Evolutionary conservation across 352 stramenopile species (phyloP).

Genomic region (Pythium phragmiticola): DNA sequence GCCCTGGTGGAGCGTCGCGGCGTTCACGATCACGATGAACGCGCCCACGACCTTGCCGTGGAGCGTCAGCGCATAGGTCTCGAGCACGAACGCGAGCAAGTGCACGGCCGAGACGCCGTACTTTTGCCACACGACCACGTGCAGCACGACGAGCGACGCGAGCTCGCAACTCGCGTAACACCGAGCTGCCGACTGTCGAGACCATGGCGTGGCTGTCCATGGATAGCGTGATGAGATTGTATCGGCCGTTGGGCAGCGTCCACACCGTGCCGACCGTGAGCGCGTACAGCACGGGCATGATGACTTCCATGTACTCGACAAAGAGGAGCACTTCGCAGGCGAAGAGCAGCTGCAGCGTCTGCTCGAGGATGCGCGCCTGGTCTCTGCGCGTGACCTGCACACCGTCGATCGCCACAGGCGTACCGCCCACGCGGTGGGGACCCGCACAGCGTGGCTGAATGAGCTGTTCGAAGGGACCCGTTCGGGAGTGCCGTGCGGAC

Average conservation of each 20-base stretch:
- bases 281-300: conserved; percentile 23
- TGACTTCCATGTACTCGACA: conserved; percentile 30
- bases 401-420: conserved; percentile 17
- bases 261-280: neutral
- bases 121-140: conserved; percentile 10
- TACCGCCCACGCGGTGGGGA: too few relatives aligned
- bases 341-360: conserved; percentile 32
- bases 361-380: conserved; percentile 24
- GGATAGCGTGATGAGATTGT: conserved; percentile 4
- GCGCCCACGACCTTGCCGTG: conserved; percentile 40
- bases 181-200: conserved; percentile 1
- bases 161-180: conserved; percentile 32
- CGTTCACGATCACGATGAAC: conserved; percentile 17
- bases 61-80: conserved; percentile 33
- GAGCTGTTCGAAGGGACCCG: too few relatives aligned
- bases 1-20: conserved; percentile 17
- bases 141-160: conserved; percentile 19
- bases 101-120: conserved; percentile 27
- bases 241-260: conserved; percentile 15
- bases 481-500: neutral
- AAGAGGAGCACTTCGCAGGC: conserved; percentile 30
- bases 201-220: neutral
- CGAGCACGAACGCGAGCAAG: conserved; percentile 39
- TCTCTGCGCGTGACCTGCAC: conserved; percentile 20
- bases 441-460: too few relatives aligned